Conservation (phyloP, 2,329 filamentous ascomycete genomes). For the Pochonia chlamydosporia region DNA sequence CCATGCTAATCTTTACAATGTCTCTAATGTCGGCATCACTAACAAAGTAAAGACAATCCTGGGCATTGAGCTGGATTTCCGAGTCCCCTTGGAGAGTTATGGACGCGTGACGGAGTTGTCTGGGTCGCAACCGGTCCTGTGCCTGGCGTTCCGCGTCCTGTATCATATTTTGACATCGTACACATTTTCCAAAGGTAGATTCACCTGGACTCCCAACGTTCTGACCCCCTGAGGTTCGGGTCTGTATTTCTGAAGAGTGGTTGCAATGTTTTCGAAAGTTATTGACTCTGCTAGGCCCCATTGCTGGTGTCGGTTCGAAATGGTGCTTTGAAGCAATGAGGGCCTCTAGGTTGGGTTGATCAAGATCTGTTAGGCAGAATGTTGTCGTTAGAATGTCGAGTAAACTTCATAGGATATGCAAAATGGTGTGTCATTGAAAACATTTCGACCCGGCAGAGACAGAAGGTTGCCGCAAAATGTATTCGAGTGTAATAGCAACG, state of each 20-base stretch:
- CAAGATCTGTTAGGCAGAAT: neutral
- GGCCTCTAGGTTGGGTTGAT: neutral
- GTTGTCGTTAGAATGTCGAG: neutral
- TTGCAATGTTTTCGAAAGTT: neutral
- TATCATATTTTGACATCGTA: neutral
- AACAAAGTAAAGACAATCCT: constrained; percentile 10
- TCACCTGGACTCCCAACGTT: neutral
- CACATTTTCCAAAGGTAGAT: neutral
- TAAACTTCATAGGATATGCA: neutral
- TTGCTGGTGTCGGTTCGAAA: neutral
- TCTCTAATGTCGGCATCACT: constrained; percentile 11
- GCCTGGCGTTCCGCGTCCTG: constrained; percentile 4
- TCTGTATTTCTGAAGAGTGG: neutral
- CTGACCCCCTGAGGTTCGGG: neutral
- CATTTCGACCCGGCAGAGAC: neutral
- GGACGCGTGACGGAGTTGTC: neutral
- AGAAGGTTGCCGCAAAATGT: neutral
- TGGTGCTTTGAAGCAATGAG: neutral
- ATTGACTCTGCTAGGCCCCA: neutral
- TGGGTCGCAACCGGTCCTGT: constrained; percentile 4
- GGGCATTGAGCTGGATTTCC: neutral
- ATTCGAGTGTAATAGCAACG: neutral
- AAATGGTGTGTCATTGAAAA: neutral
- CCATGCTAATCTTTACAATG: constrained; percentile 5
- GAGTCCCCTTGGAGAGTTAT: constrained; percentile 1